Base-by-base conservation (phyloP, 208 protist genomes). In the Balamuthia mandrillaris region DNA sequence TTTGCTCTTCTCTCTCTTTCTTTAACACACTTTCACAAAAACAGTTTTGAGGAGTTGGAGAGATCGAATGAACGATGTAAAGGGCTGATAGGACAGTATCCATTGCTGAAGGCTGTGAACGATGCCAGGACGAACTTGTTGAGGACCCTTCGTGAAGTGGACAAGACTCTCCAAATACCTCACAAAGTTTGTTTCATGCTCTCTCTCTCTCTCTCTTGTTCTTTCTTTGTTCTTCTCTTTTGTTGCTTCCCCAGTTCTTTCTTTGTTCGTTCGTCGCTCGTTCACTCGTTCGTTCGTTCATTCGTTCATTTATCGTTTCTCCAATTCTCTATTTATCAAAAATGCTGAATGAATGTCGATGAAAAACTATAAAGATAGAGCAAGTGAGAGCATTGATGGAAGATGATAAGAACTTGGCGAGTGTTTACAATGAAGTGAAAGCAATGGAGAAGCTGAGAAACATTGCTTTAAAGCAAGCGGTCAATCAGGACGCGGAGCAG, bases 91-190 rank as follows among this genome's bases (percentile, higher is more conserved):
- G 66, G 66, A 10, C 66, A 77, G 66, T 77, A 77, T 54, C 44
- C 49, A 31, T 45, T 77, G 27, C 49, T 77, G n/a, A 77, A 77
- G 37, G 66, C 66, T 56, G 66, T 77, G 41, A 77, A 77, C 66
- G 66, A 77, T n/a, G 66, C 66, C 4, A 39, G 66, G 24, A 77
- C 66, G 44, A 77, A 77, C 66, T 45, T 77, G 6, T 45, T 56
- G 27, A 56, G 54, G 44, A 77, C 66, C 14, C 1, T 39, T 7
- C 27, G 24, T n/a, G 44, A 77, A 54, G 44, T 77, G 14, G 29
- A 77, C 42, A 16, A 45, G 12, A 77, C 66, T 5, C 42, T 77
- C 10, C 44, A 51, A 12, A 77, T 77, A 3, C 66, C 66, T 2
- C 42, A 14, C 2, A 49, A 54, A 45, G 66, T 77, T 10, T 42